Evolutionary conservation across 1,284 basidiomycete species (phyloP).

Genomic region (Sporisorium sorghi): DNA sequence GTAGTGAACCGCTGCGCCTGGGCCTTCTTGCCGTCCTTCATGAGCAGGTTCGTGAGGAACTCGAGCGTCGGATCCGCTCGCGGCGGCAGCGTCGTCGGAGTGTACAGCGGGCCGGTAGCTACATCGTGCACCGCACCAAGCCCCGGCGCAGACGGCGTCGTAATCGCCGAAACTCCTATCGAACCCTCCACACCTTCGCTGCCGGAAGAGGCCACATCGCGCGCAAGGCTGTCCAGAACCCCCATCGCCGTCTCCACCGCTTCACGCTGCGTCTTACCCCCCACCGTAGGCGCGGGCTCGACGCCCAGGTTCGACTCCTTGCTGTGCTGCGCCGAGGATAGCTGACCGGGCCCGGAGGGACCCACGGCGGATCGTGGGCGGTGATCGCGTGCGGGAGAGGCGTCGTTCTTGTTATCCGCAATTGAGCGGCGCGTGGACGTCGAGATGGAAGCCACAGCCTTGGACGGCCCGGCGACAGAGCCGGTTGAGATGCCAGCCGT

Average conservation of each 20-base stretch:
- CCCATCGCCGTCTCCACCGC: constrained; percentile 40
- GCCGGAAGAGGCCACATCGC: constrained; percentile 11
- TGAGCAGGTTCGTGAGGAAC: constrained; percentile 68
- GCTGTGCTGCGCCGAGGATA: constrained; percentile 5
- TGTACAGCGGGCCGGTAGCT: constrained; percentile 35
- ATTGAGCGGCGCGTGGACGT: constrained; percentile 3
- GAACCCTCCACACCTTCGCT: background rate
- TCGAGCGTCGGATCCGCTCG: constrained; percentile 65
- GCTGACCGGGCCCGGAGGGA: constrained; percentile 2
- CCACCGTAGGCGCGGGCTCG: background rate
- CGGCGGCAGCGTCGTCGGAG: constrained; percentile 48
- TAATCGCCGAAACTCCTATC: constrained; percentile 3
- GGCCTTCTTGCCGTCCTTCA: constrained; percentile 70
- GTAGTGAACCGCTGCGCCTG: constrained; percentile 65
- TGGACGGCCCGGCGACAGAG: constrained; percentile 21
- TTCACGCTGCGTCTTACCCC: constrained; percentile 35
- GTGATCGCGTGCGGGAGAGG: constrained; percentile 26
- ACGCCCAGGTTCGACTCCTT: constrained; percentile 31
- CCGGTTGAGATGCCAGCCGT: background rate
- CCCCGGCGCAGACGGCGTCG: constrained; percentile 13
- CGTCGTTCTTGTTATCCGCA: constrained; percentile 39
- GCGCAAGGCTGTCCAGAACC: constrained; percentile 30
- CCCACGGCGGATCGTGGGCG: constrained; percentile 23
- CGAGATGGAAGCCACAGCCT: background rate
- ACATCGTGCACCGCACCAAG: constrained; percentile 18